Percentiles rank a stretch among this genome's conserved stretches.
Evolutionary conservation across 768 basidiomycete species (phyloP).

Genomic region (Serendipita sp.): DNA sequence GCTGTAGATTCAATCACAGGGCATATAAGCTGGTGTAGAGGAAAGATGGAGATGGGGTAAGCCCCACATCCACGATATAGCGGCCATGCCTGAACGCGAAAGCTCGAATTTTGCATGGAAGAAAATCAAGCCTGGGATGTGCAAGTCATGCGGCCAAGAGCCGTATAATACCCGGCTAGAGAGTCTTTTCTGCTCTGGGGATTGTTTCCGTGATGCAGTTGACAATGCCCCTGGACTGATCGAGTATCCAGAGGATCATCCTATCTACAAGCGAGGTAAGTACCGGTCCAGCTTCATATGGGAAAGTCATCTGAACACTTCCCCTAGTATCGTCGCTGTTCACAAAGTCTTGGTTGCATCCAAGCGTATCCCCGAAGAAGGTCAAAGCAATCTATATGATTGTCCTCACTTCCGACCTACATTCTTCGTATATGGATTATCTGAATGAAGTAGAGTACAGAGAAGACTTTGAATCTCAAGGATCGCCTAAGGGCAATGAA

Average conservation of each 20-base stretch:
- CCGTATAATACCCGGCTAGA: background rate
- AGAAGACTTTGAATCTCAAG: constrained; percentile 38
- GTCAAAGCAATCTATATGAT: constrained; percentile 52
- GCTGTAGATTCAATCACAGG: no score
- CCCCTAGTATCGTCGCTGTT: constrained; percentile 35
- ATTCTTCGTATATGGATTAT: constrained; percentile 44
- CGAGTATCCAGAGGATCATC: constrained; percentile 41
- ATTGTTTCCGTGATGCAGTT: constrained; percentile 26
- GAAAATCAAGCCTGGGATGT: background rate
- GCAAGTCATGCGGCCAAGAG: background rate
- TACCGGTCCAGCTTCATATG: background rate
- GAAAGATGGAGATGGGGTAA: background rate
- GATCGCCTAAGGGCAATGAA: constrained; percentile 48
- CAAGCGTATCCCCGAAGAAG: constrained; percentile 33
- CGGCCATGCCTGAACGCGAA: background rate
- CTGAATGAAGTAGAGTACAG: constrained; percentile 38
- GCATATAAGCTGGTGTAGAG: background rate
- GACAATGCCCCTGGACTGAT: constrained; percentile 38
- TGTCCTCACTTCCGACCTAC: constrained; percentile 28
- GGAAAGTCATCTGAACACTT: background rate
- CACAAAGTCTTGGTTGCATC: constrained; percentile 50
- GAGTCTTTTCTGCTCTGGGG: background rate
- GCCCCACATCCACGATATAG: background rate
- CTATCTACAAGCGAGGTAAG: constrained; percentile 49
- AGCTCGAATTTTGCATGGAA: background rate